phyloP scores from a whole-genome alignment of 1,284 basidiomycete genomes.

The Kwoniella shivajii region DNA sequence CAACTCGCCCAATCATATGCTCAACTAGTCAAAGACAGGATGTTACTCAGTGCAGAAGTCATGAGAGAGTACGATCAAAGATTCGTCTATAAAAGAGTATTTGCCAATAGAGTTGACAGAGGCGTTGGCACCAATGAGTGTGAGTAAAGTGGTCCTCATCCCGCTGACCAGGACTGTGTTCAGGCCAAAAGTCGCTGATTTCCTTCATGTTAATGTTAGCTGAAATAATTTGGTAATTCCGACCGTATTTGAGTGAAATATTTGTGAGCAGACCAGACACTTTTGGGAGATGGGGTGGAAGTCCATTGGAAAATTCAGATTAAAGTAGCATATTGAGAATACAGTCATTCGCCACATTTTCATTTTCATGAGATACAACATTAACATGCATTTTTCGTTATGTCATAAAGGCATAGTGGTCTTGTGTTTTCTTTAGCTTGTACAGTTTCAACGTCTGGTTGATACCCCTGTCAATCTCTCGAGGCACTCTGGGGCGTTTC shows the following conservation, averaged over 20 bases:
- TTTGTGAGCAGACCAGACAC: no score
- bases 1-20: slow-evolving; percentile 40
- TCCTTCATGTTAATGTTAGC: slow-evolving; percentile 3
- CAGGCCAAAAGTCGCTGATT: background rate
- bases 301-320: no score
- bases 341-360: background rate
- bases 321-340: no score
- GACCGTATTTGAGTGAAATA: no score
- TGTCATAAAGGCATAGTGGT: no score
- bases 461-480: no score
- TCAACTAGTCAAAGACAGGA: slow-evolving; percentile 51
- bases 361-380: background rate
- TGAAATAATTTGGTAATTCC: slow-evolving; percentile 12
- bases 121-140: slow-evolving; percentile 48
- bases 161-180: background rate
- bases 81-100: slow-evolving; percentile 51
- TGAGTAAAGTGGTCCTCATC: slow-evolving; percentile 15
- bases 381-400: background rate
- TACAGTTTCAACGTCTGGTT: no score
- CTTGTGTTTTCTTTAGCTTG: no score
- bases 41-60: slow-evolving; percentile 51
- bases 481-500: no score
- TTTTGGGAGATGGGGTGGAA: no score
- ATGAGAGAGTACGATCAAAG: slow-evolving; percentile 54
- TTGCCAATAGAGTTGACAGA: slow-evolving; percentile 45